Conservation (phyloP, 495 filamentous ascomycete genomes). For the Penicillium parvum region DNA sequence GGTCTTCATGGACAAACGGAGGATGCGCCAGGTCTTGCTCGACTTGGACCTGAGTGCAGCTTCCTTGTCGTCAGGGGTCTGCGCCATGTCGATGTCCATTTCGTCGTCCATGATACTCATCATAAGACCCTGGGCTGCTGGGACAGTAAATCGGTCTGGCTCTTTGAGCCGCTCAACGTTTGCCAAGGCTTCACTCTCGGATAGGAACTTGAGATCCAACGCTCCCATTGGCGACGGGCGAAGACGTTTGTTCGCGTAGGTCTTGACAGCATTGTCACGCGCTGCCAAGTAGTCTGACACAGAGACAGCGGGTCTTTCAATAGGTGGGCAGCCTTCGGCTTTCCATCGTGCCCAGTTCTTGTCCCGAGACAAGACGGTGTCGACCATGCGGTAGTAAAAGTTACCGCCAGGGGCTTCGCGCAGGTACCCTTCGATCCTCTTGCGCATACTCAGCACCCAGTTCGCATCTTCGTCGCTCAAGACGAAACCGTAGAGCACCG, state of each 20-base stretch:
- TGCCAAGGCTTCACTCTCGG: slow-evolving; percentile 50
- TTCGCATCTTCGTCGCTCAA: slow-evolving; percentile 77
- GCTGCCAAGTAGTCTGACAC: slow-evolving; percentile 61
- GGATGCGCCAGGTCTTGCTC: slow-evolving; percentile 83
- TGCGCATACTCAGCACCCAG: slow-evolving; percentile 74
- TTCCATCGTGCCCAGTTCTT: slow-evolving; percentile 99
- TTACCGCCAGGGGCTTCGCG: slow-evolving; percentile 65
- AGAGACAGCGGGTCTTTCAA: slow-evolving; percentile 67
- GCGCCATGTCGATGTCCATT: slow-evolving; percentile 78
- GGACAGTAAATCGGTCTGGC: slow-evolving; percentile 47
- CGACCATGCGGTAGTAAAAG: slow-evolving; percentile 93
- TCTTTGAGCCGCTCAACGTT: slow-evolving; percentile 58
- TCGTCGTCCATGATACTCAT: slow-evolving; percentile 64
- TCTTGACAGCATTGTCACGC: slow-evolving; percentile 56
- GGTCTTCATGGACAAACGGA: slow-evolving; percentile 69
- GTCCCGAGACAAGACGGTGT: slow-evolving; percentile 88
- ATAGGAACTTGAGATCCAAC: slow-evolving; percentile 71
- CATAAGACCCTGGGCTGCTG: slow-evolving; percentile 53
- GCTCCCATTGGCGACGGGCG: slow-evolving; percentile 64
- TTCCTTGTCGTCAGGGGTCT: slow-evolving; percentile 64
- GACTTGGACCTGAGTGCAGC: slow-evolving; percentile 61
- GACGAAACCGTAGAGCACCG: slow-evolving; percentile 74
- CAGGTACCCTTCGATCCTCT: slow-evolving; percentile 71
- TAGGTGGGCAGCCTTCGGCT: slow-evolving; percentile 81
- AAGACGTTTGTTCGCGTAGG: slow-evolving; percentile 61